phyloP scores from a whole-genome alignment of 1,284 basidiomycete genomes.

The Boletus mariae region DNA sequence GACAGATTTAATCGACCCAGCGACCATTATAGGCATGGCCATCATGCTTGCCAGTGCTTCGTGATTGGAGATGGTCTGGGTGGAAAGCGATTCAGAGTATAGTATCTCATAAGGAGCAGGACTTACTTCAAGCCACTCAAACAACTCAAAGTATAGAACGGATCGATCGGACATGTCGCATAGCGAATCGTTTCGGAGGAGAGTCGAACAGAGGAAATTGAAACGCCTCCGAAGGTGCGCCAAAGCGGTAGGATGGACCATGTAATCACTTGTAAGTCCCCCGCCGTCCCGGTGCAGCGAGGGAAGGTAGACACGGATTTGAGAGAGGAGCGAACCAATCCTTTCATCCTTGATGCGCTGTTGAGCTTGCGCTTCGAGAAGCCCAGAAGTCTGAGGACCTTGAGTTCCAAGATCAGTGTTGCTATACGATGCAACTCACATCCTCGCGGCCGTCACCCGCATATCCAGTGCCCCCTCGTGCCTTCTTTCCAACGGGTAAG shows the following conservation, averaged over 20 bases:
- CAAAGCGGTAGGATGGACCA: conserved; percentile 83
- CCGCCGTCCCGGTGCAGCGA: conserved; percentile 69
- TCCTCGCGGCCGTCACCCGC: conserved; percentile 78
- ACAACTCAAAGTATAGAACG: conserved; percentile 81
- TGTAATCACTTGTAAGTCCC: conserved; percentile 77
- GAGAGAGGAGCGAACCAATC: conserved; percentile 62
- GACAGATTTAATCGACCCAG: conserved; percentile 61
- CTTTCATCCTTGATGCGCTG: conserved; percentile 71
- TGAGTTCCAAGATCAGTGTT: conserved; percentile 2
- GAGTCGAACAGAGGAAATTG: conserved; percentile 78
- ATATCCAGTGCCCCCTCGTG: conserved; percentile 79
- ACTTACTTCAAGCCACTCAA: conserved; percentile 86
- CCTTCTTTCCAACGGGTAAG: conserved; percentile 51
- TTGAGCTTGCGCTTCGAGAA: conserved; percentile 66
- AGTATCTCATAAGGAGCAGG: neutral
- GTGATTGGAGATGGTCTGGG: conserved; percentile 81
- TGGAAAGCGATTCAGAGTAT: neutral
- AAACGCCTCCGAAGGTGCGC: conserved; percentile 87
- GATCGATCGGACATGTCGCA: conserved; percentile 89
- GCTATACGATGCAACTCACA: conserved; percentile 45
- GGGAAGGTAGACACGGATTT: conserved; percentile 77
- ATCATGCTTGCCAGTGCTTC: conserved; percentile 91
- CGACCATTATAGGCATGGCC: conserved; percentile 92
- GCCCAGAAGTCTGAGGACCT: conserved; percentile 62
- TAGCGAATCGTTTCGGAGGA: conserved; percentile 86